Evolutionary conservation across 1,284 basidiomycete species (phyloP).

Genomic region (Sanguinoderma infundibulare): DNA sequence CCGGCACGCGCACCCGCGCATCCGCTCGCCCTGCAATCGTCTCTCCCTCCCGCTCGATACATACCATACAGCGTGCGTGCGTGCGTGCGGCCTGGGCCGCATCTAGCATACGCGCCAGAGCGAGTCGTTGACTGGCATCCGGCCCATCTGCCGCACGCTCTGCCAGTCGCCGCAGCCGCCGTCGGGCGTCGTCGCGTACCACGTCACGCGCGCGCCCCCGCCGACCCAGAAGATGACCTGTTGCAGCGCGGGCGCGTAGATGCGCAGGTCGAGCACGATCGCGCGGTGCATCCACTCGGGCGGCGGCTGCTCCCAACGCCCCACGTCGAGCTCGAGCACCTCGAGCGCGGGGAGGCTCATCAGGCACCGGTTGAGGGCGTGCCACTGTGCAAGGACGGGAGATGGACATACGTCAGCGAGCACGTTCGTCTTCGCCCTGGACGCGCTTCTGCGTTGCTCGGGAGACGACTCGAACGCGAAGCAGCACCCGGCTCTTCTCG

Average conservation of each 20-base stretch:
- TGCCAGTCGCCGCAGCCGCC: slow-evolving; percentile 32
- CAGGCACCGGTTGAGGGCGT: slow-evolving; percentile 31
- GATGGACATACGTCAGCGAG: slow-evolving; percentile 2
- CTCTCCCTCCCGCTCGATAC: background rate
- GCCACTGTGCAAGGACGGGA: slow-evolving; percentile 26
- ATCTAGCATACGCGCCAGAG: slow-evolving; percentile 27
- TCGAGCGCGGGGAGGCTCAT: slow-evolving; percentile 32
- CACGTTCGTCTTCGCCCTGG: slow-evolving; percentile 1
- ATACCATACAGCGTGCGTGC: background rate
- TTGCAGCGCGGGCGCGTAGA: slow-evolving; percentile 34
- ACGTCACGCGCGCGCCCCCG: slow-evolving; percentile 29
- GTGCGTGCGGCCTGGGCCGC: background rate
- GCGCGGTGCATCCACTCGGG: slow-evolving; percentile 30
- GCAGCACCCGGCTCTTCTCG: background rate
- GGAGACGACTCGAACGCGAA: too few relatives aligned
- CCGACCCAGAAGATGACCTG: slow-evolving; percentile 35
- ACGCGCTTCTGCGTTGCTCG: background rate
- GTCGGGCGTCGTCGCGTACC: slow-evolving; percentile 26
- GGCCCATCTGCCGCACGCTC: slow-evolving; percentile 16
- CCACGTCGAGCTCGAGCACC: slow-evolving; percentile 36
- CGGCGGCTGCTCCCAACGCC: slow-evolving; percentile 32
- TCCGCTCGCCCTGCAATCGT: background rate
- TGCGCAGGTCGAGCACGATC: slow-evolving; percentile 35
- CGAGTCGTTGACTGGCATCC: slow-evolving; percentile 18
- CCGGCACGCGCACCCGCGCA: background rate